A percentile compares a stretch with the other conserved stretches of the same genome.
Conservation (phyloP, 768 basidiomycete species). For the Mycena chlorophos region DNA sequence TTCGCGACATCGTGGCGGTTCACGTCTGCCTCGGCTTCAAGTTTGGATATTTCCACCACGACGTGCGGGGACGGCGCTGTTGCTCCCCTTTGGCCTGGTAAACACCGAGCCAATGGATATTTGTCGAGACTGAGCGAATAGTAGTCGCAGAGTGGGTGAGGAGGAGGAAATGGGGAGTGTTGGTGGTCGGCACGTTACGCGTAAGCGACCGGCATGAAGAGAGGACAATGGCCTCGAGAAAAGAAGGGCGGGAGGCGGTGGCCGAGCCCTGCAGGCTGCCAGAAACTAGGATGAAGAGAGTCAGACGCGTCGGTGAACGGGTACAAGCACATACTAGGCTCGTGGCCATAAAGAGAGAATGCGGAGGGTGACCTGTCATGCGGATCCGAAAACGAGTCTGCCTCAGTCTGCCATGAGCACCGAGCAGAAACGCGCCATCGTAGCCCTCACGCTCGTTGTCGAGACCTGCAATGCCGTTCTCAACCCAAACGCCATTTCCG, state of each 20-base stretch:
- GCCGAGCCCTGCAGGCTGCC: conserved; percentile 19
- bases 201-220: conserved; percentile 5
- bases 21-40: conserved; percentile 78
- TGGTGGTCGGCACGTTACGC: conserved; percentile 11
- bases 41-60: conserved; percentile 67
- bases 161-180: conserved; percentile 10
- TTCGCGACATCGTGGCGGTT: conserved; percentile 67
- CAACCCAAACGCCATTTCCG: conserved; percentile 22
- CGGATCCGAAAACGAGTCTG: neutral
- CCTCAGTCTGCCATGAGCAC: conserved; percentile 28
- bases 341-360: conserved; percentile 3
- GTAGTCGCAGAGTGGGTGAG: conserved; percentile 17
- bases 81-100: conserved; percentile 45
- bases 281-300: conserved; percentile 10
- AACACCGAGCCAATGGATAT: conserved; percentile 48
- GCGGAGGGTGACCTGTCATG: neutral
- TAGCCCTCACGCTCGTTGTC: conserved; percentile 34
- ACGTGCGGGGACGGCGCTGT: conserved; percentile 60
- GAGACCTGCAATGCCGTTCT: conserved; percentile 43
- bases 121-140: conserved; percentile 28
- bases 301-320: conserved; percentile 16
- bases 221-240: conserved; percentile 5
- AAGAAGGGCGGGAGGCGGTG: conserved; percentile 8
- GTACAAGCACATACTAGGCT: conserved; percentile 1
- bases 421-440: conserved; percentile 39